Percentiles rank a stretch among this genome's conserved stretches.
These are phyloP conservation scores for Eutrema japonicum DNA, from an alignment of 345 rosid species.

Conservation along the genomic window DNA sequence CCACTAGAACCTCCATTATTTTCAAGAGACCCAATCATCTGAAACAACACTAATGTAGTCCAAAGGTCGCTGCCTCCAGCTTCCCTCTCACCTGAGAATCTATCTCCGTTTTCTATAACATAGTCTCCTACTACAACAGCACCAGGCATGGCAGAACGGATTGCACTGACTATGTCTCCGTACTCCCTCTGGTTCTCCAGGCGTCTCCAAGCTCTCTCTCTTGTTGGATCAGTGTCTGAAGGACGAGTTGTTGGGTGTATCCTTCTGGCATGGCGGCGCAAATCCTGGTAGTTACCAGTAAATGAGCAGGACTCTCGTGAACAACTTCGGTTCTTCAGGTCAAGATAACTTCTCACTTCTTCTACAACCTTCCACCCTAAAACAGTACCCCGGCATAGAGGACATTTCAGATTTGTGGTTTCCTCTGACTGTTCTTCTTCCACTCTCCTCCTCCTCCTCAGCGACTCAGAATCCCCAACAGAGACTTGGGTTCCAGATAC, in stretches of 20 bases:
- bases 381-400: slow-evolving; percentile 78
- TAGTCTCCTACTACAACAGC: slow-evolving; percentile 94
- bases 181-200: slow-evolving; percentile 82
- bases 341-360: slow-evolving; percentile 78
- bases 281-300: slow-evolving; percentile 75
- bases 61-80: slow-evolving; percentile 55
- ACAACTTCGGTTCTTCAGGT: slow-evolving; percentile 74
- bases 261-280: slow-evolving; percentile 88
- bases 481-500: slow-evolving; percentile 44
- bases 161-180: slow-evolving; percentile 83
- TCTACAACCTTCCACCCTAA: slow-evolving; percentile 71
- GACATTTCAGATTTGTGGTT: slow-evolving; percentile 62
- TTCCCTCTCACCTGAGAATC: slow-evolving; percentile 64
- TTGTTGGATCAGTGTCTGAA: slow-evolving; percentile 79
- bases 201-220: slow-evolving; percentile 86
- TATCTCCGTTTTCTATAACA: slow-evolving; percentile 85
- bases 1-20: slow-evolving; percentile 46
- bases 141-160: slow-evolving; percentile 89
- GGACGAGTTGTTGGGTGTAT: slow-evolving; percentile 79
- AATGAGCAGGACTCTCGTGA: slow-evolving; percentile 82
- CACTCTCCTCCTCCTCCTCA: slow-evolving; percentile 47
- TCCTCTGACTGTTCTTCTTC: slow-evolving; percentile 46
- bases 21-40: slow-evolving; percentile 79
- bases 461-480: slow-evolving; percentile 46
- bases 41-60: slow-evolving; percentile 77